Conservation (phyloP, 129 eudicot genomes). For the Pittosporum tobira region DNA sequence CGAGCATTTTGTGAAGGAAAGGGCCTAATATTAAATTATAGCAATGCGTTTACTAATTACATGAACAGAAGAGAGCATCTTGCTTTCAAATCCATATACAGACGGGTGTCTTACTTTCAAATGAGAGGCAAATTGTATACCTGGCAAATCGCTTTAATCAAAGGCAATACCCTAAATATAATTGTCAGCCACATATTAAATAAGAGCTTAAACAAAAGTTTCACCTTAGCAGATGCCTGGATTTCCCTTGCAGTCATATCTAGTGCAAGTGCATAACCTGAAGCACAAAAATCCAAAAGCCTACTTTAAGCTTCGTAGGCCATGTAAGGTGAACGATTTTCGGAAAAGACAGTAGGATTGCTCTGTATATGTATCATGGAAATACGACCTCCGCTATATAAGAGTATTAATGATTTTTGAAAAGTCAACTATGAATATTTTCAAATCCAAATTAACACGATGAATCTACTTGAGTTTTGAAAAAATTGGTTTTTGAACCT, state of each 20-base stretch:
- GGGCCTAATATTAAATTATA: not conserved
- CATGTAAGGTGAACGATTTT: too few relatives aligned
- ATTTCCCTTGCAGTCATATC: conserved; percentile 99
- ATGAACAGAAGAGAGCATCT: not conserved
- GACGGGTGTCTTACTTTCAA: not conserved
- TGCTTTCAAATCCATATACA: not conserved
- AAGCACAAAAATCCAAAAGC: conserved; percentile 18
- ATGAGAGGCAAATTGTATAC: not conserved
- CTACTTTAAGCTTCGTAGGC: conserved; percentile 6
- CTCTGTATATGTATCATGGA: too few relatives aligned
- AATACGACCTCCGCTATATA: too few relatives aligned
- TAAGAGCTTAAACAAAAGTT: not conserved
- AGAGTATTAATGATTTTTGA: too few relatives aligned
- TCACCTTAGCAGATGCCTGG: conserved; percentile 86
- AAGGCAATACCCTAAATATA: not conserved
- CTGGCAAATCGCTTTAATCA: too few relatives aligned
- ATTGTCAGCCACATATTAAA: not conserved
- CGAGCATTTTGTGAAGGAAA: not conserved
- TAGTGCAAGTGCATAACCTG: conserved; percentile 95
- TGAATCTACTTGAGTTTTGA: too few relatives aligned
- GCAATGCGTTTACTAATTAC: not conserved
- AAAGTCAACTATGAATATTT: too few relatives aligned
- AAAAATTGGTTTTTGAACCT: too few relatives aligned
- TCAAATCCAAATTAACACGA: too few relatives aligned
- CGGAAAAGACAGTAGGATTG: too few relatives aligned